A percentile compares a stretch with the other conserved stretches of the same genome.
These are phyloP conservation scores for Scedosporium aurantiacum DNA, from an alignment of 2,329 filamentous ascomycete genomes.

Conservation along the genomic window DNA sequence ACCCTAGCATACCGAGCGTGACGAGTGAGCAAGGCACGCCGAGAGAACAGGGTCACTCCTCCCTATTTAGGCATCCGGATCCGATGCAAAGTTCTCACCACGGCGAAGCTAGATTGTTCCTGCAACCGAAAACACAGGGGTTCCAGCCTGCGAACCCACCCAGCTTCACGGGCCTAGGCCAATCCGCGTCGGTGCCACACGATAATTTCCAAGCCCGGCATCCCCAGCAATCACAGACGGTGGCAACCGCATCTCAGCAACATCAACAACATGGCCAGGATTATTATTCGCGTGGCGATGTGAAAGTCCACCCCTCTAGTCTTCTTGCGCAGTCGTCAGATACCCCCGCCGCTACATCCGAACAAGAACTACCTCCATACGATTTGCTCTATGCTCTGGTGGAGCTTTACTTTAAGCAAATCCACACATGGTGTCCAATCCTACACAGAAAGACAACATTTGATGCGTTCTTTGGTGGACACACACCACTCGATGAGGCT, in stretches of 20 bases:
- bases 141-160: conserved; percentile 34
- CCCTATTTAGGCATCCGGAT: conserved; percentile 39
- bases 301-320: background rate
- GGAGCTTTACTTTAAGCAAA: conserved; percentile 68
- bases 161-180: conserved; percentile 33
- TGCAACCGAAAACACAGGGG: conserved; percentile 31
- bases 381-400: conserved; percentile 62
- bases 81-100: conserved; percentile 36
- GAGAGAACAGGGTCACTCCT: conserved; percentile 27
- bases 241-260: conserved; percentile 24
- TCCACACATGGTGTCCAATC: conserved; percentile 81
- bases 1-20: conserved; percentile 36
- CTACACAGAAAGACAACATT: conserved; percentile 75
- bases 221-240: conserved; percentile 29
- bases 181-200: conserved; percentile 26
- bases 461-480: conserved; percentile 64
- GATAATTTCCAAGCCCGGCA: conserved; percentile 30
- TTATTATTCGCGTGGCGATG: background rate
- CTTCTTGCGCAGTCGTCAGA: conserved; percentile 18
- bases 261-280: background rate
- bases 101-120: conserved; percentile 33
- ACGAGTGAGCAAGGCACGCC: conserved; percentile 47
- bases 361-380: conserved; percentile 63
- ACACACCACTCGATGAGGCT: conserved; percentile 63
- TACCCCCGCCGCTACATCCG: conserved; percentile 31